Base-by-base conservation (phyloP, 2,329 filamentous ascomycete genomes). In the Aspergillus neoniger region DNA sequence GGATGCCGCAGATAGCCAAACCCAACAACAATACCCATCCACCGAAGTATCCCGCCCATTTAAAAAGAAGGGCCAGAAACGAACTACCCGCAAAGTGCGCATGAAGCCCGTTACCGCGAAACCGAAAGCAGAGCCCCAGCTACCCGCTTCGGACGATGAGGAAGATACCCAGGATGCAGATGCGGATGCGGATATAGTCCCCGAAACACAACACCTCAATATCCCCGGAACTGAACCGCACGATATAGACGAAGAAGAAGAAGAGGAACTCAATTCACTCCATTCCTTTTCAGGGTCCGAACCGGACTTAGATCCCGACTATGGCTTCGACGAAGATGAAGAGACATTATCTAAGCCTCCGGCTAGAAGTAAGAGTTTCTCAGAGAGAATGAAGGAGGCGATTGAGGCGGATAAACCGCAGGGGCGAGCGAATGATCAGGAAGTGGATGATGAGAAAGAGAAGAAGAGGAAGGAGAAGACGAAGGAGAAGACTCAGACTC, bases 51-150 rank as follows among this genome's bases (percentile, higher is more conserved):
- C 39, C 6, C 56, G 63, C 12, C 66, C 60, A 14, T 80, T 73
- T 69, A 81, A 80, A 68, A 82, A 82, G 70, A 81, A 78, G 65
- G 80, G 79, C 2, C 80, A 81, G 63, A 82, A 82, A 63, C 72
- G 80, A 50, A 81, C 79, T 5, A 82, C 80, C 1, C 74, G 77
- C 55, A 68, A 75, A 50, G 76, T 79, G 12, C 73, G 69, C 39
- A 80, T 82, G 73, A 77, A 74, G 50, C 80, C 80, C 3, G 65
- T 72, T 8, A 28, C 66, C 21, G 59, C 67, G 21, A 75, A 74
- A 30, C 67, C 75, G 36, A 74, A 72, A 51, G 55, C 68, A 5
- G 64, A 67, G 49, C 52, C 41, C 5, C 15, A 41, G 19, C 64
- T 67, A 53, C 49, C 67, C 5, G 60, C 63, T 50, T 65, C 69